These are phyloP conservation scores for Fraxinus sp. DNA, from an alignment of 305 asterid genomes.

Conservation along the genomic window DNA sequence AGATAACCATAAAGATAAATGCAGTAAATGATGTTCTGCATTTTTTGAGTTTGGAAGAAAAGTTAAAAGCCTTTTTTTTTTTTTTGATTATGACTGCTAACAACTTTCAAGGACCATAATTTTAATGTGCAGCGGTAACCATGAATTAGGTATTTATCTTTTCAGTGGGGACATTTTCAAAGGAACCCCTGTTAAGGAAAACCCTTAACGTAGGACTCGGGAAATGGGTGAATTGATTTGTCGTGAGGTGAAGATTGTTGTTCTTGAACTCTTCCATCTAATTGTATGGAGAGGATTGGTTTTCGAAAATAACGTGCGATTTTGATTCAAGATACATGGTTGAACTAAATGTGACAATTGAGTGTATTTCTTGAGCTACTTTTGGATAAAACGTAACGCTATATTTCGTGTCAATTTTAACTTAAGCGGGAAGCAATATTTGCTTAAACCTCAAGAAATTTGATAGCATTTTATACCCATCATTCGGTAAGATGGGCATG, in stretches of 20 bases:
- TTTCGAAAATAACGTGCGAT: background rate
- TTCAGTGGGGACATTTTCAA: constrained; percentile 9
- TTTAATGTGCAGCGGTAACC: background rate
- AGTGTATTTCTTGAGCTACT: background rate
- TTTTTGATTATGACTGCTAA: constrained; percentile 26
- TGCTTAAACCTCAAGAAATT: background rate
- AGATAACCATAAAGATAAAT: background rate
- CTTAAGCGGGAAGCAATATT: background rate
- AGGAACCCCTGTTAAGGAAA: background rate
- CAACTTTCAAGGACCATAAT: constrained; percentile 24
- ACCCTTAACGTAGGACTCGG: background rate
- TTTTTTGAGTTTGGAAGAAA: background rate
- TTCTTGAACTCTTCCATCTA: background rate
- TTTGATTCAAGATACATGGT: constrained; percentile 18
- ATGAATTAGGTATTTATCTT: background rate
- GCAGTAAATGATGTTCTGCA: constrained; percentile 7
- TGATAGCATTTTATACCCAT: background rate
- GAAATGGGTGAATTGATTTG: background rate
- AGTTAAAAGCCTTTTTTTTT: background rate
- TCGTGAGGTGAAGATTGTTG: background rate
- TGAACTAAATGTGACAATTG: constrained; percentile 1
- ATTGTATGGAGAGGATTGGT: background rate
- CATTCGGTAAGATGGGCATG: background rate
- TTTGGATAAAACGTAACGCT: background rate
- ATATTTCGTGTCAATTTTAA: background rate